Evolutionary conservation across 768 basidiomycete species (phyloP), one percentile per base, ranked within the genome.

Genomic region (Termitomyces sp.): DNA sequence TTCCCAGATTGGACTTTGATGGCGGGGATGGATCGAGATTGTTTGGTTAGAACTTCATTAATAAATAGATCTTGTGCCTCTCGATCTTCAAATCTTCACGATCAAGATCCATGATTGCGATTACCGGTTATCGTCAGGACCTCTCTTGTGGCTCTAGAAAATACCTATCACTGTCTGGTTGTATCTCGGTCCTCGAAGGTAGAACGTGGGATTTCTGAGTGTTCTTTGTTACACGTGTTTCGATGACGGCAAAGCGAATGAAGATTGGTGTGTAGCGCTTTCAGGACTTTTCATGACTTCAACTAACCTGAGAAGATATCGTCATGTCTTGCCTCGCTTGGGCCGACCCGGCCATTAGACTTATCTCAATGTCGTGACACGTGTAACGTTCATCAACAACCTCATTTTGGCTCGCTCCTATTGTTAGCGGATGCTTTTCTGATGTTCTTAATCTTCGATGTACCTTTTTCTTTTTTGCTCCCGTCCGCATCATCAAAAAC

Each of bases 311-410:
- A 46, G 52, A 58, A 48, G 10, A 52, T 7, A 52, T 52, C 51
- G 51, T 3, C 15, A 15, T 11, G 47, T 54, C 54, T 49, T 45
- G 40, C 61, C 15, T 57, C 8, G 11, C 32, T 29, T 12, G 17
- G 20, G 36, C 36, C 36, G 36, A 37, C 25, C 55, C 57, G 57
- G 52, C 20, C 38, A 17, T 34, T 46, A 43, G 32, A 34, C 37
- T 36, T 3, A 38, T 29, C 48, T 49, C 51, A 29, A 15, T 17
- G 57, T 48, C 52, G 49, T 56, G 10, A 49, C 63, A 61, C 63
- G 63, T 60, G 63, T 60, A 64, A 49, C 63, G 60, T 58, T 25
- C 63, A 57, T 58, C 63, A 56, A 5, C 47, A 38, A 48, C 45
- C 40, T 37, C 8, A 36, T 47, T 45, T 17, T 20, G 53, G 46